phyloP scores from a whole-genome alignment of 108 stramenopile species.

The Nitzschia palea region DNA sequence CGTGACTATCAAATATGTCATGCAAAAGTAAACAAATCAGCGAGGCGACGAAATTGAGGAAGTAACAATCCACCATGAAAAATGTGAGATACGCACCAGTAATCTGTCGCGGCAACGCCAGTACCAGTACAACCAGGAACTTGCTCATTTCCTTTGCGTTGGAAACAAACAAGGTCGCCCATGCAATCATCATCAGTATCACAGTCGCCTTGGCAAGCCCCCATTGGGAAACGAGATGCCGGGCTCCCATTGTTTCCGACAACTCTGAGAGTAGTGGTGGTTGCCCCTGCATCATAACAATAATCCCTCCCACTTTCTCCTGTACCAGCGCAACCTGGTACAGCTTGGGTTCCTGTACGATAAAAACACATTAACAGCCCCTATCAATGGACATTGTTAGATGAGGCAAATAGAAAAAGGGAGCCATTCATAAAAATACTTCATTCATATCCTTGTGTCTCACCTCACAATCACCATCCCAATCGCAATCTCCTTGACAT shows the following conservation, averaged over 20 bases:
- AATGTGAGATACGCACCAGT: slow-evolving; percentile 33
- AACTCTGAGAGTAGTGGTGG: not conserved
- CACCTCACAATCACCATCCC: slow-evolving; percentile 44
- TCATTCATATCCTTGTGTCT: no score
- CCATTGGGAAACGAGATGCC: slow-evolving; percentile 24
- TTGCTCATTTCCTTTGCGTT: slow-evolving; percentile 14
- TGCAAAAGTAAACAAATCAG: no score
- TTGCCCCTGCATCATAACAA: slow-evolving; percentile 14
- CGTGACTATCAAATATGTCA: not conserved
- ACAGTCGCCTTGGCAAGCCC: slow-evolving; percentile 53
- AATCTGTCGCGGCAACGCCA: slow-evolving; percentile 29
- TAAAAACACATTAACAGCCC: slow-evolving; percentile 47
- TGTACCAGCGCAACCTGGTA: slow-evolving; percentile 57
- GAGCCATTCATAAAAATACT: no score
- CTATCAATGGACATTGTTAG: no score
- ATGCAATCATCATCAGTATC: slow-evolving; percentile 49
- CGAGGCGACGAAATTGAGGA: no score
- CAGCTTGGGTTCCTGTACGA: slow-evolving; percentile 20
- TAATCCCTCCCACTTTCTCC: slow-evolving; percentile 35
- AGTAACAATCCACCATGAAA: no score
- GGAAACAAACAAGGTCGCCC: slow-evolving; percentile 36
- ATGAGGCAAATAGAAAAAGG: no score
- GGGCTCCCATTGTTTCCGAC: not conserved
- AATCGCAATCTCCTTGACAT: slow-evolving; percentile 60
- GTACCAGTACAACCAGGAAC: slow-evolving; percentile 57